Percentiles rank a stretch among this genome's conserved stretches.
phyloP scores from a whole-genome alignment of 78 protist species.

The Chrysochromulina tobinii region DNA sequence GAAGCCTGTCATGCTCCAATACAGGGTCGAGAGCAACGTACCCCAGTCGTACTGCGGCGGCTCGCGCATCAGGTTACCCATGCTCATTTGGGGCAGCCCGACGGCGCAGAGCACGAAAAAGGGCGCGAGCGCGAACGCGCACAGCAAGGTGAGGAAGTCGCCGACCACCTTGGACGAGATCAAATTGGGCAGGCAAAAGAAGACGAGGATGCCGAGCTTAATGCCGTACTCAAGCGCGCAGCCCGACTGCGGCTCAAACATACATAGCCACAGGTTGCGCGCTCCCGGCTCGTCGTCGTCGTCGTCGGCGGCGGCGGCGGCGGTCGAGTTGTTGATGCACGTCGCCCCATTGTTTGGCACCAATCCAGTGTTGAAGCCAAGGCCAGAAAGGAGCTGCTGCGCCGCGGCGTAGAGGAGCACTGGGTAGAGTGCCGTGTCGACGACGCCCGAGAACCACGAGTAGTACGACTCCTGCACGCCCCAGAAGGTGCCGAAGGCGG shows the following conservation, averaged over 20 bases:
- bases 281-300: too few species aligned
- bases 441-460: conserved; percentile 40
- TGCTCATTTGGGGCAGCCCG: background rate
- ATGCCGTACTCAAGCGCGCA: background rate
- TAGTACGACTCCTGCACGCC: conserved; percentile 44
- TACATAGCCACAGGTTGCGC: background rate
- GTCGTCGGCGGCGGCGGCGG: background rate
- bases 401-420: conserved; percentile 7
- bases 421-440: conserved; percentile 36
- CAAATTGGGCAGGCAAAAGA: background rate
- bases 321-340: too few species aligned
- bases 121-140: conserved; percentile 1
- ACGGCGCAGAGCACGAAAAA: background rate
- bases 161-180: background rate
- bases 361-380: too few species aligned
- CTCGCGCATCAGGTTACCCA: too few species aligned
- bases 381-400: background rate
- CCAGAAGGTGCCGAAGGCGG: conserved; percentile 24
- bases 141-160: background rate
- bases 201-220: background rate
- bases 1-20: conserved; percentile 26
- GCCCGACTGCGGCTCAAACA: background rate
- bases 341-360: too few species aligned
- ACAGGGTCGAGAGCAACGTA: background rate
- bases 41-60: too few species aligned